Base-by-base conservation (phyloP, 1,139 yeast species). In the Geotrichum aggregatum region DNA sequence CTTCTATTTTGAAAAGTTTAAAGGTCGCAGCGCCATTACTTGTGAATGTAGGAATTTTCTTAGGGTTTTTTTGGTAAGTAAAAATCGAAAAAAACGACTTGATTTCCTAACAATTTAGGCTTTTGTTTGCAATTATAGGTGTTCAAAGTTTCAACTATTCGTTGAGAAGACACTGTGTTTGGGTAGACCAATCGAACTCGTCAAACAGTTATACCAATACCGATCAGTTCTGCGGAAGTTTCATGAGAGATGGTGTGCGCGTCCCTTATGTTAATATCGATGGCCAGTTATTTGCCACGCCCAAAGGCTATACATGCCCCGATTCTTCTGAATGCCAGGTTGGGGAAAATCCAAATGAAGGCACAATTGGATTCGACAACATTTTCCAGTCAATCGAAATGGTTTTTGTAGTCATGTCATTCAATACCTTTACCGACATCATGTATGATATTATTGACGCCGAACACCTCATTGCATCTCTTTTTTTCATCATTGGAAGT, bases 101-200 rank as follows among this genome's bases (percentile, higher is more conserved):
- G n/a, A n/a, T 30, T 16, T 14, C 24, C 44, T 42, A 24, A 44
- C 38, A 6, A n/a, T 14, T 19, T 43, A 61, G 64, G 63, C 64
- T 84, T 1, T 72, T 91, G 33, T 86, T 89, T 65, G 87, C 92
- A 1, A 83, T 92, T 46, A 77, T 89, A 44, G 98, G 98, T 0
- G 91, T 87, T 0, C 96, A 89, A 63, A 81, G 94, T 11, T 92
- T 92, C 71, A 84, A 85, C 63, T 79, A 94, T 0, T 89, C 97
- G 0, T 72, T 89, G 0, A 75, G 89, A 43, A 73, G 98, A 50
- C 87, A 80, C 31, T 92, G 98, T 67, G 91, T 87, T 3, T 92
- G 96, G 95, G 75, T 79, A 5, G 87, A 91, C 61, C 95, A 95
- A 0, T 63, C 71, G 40, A 83, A 87, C 57, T 66, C 83, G 0